Conservation (phyloP, 2,329 filamentous ascomycete genomes). For the Aspergillus sojae region DNA sequence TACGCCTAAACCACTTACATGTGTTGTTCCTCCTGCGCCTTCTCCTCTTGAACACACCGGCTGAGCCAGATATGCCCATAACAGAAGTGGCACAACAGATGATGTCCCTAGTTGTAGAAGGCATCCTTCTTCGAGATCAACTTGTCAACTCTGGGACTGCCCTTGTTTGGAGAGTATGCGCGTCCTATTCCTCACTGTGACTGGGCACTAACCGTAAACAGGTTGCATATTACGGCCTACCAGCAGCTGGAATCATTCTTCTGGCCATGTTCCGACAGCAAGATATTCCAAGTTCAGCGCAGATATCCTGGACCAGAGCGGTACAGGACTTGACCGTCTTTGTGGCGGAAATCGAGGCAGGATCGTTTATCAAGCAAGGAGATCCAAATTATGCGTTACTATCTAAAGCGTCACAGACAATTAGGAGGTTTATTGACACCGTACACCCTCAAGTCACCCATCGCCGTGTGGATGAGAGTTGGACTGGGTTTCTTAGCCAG, state of each 20-base stretch:
- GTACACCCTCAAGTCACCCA: too few species aligned
- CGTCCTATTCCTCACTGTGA: not conserved
- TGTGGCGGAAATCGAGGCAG: conserved; percentile 31
- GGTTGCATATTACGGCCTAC: conserved; percentile 33
- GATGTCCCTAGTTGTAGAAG: conserved; percentile 30
- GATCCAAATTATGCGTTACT: conserved; percentile 31
- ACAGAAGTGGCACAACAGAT: conserved; percentile 31
- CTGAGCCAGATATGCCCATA: conserved; percentile 28
- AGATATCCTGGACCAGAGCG: conserved; percentile 21
- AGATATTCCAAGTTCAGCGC: conserved; percentile 9
- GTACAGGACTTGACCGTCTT: conserved; percentile 32
- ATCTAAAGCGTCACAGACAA: conserved; percentile 28
- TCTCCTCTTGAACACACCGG: conserved; percentile 24
- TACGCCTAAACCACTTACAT: conserved; percentile 31
- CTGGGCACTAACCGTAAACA: conserved; percentile 1
- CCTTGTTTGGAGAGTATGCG: conserved; percentile 30
- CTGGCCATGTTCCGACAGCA: conserved; percentile 30
- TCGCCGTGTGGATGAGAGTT: conserved; percentile 25
- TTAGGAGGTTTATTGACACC: conserved; percentile 28
- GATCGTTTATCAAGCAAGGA: conserved; percentile 25
- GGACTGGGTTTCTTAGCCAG: conserved; percentile 25
- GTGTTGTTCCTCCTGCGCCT: conserved; percentile 30
- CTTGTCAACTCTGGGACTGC: conserved; percentile 31
- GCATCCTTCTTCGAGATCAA: conserved; percentile 30
- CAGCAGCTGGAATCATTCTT: conserved; percentile 32